Base-by-base conservation (phyloP, 129 eudicot species). In the Tagetes patula region DNA sequence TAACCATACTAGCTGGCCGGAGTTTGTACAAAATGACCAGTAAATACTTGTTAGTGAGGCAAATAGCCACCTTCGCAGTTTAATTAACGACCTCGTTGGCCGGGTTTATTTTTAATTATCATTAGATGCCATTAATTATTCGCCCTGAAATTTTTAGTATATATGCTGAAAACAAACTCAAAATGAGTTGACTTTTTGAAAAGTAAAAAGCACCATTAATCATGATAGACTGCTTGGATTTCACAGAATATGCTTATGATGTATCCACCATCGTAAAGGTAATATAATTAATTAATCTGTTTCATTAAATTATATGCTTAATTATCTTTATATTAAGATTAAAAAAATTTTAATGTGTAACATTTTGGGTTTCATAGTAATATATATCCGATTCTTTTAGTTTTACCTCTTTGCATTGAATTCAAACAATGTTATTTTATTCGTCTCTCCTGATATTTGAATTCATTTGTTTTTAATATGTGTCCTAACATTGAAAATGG, bases 151-250 rank as follows among this genome's bases (percentile, higher is more conserved):
- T 12, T 34, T 59, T 34, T 33, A 4, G 41, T 34, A 33, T 60
- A 0, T 34, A 33, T 60, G 0, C 42, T 60, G 2, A 59, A 59
- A 59, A 33, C 12, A 11, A 59, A 59, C 6, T 33, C 65, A n/a
- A 33, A 34, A 60, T 46, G 82, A 43, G 82, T 78, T 78, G 82
- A 78, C 82, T 78, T 78, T 77, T 50, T 45, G 9, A 67, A 78
- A 78, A 78, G 77, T 34, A 10, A 78, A 78, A 78, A 71, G 77
- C 59, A 64, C 67, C 68, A 77, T 78, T 42, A 70, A 63, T 12
- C 67, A 71, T 78, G 53, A 78, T 64, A 71, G 73, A 54, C 67
- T 78, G 77, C 82, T 78, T 78, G 77, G 77, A 30, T 72, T 71
- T 78, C 73, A 78, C 77, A 75, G 67, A 71, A 49, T 59, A 36